Evolutionary conservation across 176 grass and related monocot genomes (phyloP), one percentile per base, ranked within the genome.

Genomic region (Aechmea fasciata): DNA sequence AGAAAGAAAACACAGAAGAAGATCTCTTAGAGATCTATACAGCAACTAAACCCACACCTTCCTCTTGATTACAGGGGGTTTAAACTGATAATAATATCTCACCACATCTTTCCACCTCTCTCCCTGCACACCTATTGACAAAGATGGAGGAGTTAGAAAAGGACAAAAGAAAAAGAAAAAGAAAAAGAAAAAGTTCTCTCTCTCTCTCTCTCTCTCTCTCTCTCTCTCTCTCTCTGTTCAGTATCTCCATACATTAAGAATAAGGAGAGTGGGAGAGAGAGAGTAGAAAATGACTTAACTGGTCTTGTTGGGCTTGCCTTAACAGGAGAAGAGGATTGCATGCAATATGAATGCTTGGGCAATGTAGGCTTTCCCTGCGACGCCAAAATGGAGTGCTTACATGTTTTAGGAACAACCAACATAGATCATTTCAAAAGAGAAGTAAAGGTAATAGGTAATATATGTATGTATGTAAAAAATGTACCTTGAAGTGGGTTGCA

Each of bases 301-400:
- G 86, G 84, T 82, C 87, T 72, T 51, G 80, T 59, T 64, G 77
- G 57, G 29, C 69, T 83, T 78, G 79, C 69, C 2, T 88, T 83
- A 53, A 64, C 78, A 62, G 79, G 11, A 7, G 82, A 54, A 79
- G 84, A 15, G 50, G 94, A 73, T 74, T 80, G 83, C 62, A 85
- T 79, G 75, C 77, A 81, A 51, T 81, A 77, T 68, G 84, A 80
- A 69, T 87, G 88, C 52, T 76, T 80, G 13, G 71, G 15, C 11
- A 71, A 75, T 55, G 62, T 55, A 64, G 51, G 20, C 2, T 79
- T 74, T 52, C 61, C 71, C 82, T 84, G 82, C 71, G 70, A 41
- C 33, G 5, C 33, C 33, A 41, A 41, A 41, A 41, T 41, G 33
- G 33, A 41, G 33, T 41, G 33, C 7, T 41, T 41, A 41, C 33